Base-by-base conservation (phyloP, 202 grass and related monocot species). In the Cymbopogon flexuosus region DNA sequence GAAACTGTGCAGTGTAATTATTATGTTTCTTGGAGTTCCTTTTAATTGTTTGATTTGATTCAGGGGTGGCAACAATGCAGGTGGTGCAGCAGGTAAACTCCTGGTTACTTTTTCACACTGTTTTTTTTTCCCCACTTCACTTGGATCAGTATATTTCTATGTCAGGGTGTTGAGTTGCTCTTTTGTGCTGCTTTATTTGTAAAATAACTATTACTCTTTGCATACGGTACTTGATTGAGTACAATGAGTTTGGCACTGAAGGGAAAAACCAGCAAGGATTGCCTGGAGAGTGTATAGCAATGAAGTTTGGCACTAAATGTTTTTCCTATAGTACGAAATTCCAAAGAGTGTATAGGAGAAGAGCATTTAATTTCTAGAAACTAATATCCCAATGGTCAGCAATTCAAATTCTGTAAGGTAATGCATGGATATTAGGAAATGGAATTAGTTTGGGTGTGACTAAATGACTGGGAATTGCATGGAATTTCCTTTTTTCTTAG, bases 61-160 rank as follows among this genome's bases (percentile, higher is more conserved):
- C 85, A 97, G 93, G 91, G 84, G 82, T 79, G 88, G 82, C 75
- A 86, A 80, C 41, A 89, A 86, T 57, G 79, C 82, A 68, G 87
- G 79, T 65, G 70, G 56, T 65, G 87, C 57, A 0, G 51, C 87
- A 84, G 93, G 93, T 93, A 91, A 73, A 58, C 47, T 58, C 24
- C 24, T 29, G 34, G 8, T 84, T 62, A 19, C 29, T 79, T 61
- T 56, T 46, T 23, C 9, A 10, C 7, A n/a, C 11, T 36, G 23
- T 61, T 45, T 77, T 41, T 41, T 66, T 60, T 66, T 22, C 37
- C 64, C 27, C 27, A 27, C 27, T 63, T 18, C 54, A 13, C 33
- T 57, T 60, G 61, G 33, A 49, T 64, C 42, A 46, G 9, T 41
- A 65, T 80, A 33, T 42, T 1, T 0, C 33, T 40, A 31, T 81